Base-by-base conservation (phyloP, 257 asterid genomes). In the Lycium barbarum region DNA sequence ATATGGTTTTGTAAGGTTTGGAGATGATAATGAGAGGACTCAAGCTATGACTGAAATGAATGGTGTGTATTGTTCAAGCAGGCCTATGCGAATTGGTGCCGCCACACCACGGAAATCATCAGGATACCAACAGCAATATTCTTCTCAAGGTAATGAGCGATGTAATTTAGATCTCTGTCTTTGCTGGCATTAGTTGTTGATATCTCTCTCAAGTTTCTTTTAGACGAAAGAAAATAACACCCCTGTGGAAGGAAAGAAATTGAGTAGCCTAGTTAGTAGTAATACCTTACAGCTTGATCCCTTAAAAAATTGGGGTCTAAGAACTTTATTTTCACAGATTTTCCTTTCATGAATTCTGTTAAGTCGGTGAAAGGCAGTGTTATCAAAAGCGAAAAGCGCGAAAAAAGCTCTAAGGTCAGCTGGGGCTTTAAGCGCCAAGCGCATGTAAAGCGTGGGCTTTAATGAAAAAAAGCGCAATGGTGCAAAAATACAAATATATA, bases 81-180 rank as follows among this genome's bases (percentile, higher is more conserved):
- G 98, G 92, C 92, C 97, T 57, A 96, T 96, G 99, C 94, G 98
- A 80, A 92, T 95, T 86, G 98, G 95, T 83, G 94, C 97, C 61
- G 97, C 99, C 58, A 94, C 97, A 3, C 98, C 98, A 3, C 89
- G 98, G 88, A 95, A 95, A 85, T 92, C 97, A 38, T 87, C 97
- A 80, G 94, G 94, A 71, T 92, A 92, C 87, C 95, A 92, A 84
- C 95, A 89, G 14, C 99, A 92, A 49, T 92, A 88, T 90, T 90
- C 95, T 13, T 86, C 95, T n/a, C 97, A 83, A 85, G 98, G 98
- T 94, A 89, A 62, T 78, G 63, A 78, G 15, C 5, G 5, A 33
- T 53, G 33, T 53, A 78, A 5, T 53, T 3, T 45, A 9, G 63
- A 84, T 81, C 36, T 81, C 15, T 55, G n/a, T 81, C 18, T 55